These are phyloP conservation scores for Ophiostoma pallidulum DNA, from an alignment of 2,329 filamentous ascomycete genomes.

Conservation along the genomic window DNA sequence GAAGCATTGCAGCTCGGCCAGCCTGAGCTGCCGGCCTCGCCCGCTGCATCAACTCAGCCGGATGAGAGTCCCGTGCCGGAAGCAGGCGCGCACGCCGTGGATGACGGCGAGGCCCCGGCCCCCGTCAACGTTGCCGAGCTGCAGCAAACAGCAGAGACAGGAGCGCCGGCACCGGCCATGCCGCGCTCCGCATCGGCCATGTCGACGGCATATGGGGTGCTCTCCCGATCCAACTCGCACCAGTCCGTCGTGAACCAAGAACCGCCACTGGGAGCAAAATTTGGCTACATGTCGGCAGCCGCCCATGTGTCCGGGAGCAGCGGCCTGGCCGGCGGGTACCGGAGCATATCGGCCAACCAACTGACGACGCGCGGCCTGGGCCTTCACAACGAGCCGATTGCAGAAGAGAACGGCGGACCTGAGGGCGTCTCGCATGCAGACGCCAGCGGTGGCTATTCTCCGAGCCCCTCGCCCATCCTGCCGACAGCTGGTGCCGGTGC, in stretches of 20 bases:
- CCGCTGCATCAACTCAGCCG: background rate
- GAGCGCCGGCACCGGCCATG: conserved; percentile 31
- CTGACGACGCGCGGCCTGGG: conserved; percentile 21
- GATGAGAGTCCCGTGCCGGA: background rate
- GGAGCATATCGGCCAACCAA: conserved; percentile 18
- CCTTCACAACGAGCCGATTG: conserved; percentile 30
- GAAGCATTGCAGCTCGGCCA: conserved; percentile 48
- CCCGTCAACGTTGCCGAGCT: conserved; percentile 57
- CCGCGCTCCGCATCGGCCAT: conserved; percentile 22
- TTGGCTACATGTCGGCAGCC: conserved; percentile 9
- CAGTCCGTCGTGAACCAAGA: conserved; percentile 8
- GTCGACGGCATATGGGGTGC: conserved; percentile 21
- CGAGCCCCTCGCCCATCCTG: background rate
- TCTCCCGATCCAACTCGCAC: conserved; percentile 19
- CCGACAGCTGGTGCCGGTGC: background rate
- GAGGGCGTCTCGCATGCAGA: background rate
- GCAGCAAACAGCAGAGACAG: conserved; percentile 51
- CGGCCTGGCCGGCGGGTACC: conserved; percentile 12
- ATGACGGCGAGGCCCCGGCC: conserved; percentile 40
- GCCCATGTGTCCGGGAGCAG: background rate
- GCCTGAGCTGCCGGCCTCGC: conserved; percentile 17
- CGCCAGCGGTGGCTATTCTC: background rate
- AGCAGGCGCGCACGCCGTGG: conserved; percentile 6
- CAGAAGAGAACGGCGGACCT: conserved; percentile 29
- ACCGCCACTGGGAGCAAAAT: background rate